Percentiles rank a stretch among this genome's conserved stretches.
Evolutionary conservation across 2,329 filamentous ascomycete genomes (phyloP).

Genomic region (Fusarium subtropicale): DNA sequence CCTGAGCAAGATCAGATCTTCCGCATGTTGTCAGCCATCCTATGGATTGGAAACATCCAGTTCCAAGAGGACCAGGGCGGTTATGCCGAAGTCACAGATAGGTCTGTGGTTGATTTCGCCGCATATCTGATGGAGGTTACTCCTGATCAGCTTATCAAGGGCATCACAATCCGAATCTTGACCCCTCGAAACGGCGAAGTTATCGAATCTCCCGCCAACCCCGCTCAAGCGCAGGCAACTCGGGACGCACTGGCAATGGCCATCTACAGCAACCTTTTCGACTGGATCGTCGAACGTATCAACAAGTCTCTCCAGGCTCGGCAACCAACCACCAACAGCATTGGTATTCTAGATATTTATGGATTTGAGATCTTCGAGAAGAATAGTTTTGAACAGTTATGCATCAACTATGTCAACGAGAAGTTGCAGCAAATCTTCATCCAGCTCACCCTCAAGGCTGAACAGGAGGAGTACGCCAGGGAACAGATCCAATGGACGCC

Average conservation of each 20-base stretch:
- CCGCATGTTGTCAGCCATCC: slow-evolving; percentile 88
- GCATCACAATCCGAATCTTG: slow-evolving; percentile 89
- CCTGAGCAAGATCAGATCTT: slow-evolving; percentile 96
- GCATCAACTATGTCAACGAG: slow-evolving; percentile 99
- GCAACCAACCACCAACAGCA: slow-evolving; percentile 81
- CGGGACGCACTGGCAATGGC: slow-evolving; percentile 92
- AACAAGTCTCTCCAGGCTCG: slow-evolving; percentile 88
- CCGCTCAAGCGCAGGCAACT: slow-evolving; percentile 85
- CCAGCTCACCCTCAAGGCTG: slow-evolving; percentile 93
- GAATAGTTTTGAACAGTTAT: slow-evolving; percentile 98
- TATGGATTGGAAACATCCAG: slow-evolving; percentile 95
- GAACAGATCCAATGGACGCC: slow-evolving; percentile 99
- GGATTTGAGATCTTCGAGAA: slow-evolving; percentile 99
- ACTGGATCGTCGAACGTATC: slow-evolving; percentile 96
- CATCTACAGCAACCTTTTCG: slow-evolving; percentile 98
- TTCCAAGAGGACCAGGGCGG: slow-evolving; percentile 91
- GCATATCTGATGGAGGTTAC: slow-evolving; percentile 94
- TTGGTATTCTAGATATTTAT: slow-evolving; percentile 98
- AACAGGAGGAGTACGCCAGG: slow-evolving; percentile 95
- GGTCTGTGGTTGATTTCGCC: slow-evolving; percentile 92
- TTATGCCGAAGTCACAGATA: slow-evolving; percentile 87
- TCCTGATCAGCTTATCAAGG: slow-evolving; percentile 81
- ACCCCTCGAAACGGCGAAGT: slow-evolving; percentile 74
- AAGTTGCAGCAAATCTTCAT: slow-evolving; percentile 99
- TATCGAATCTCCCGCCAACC: slow-evolving; percentile 83